A percentile compares a stretch with the other conserved stretches of the same genome.
These are phyloP conservation scores for Kodamaea arcana DNA, from an alignment of 1,139 yeast species.

Conservation along the genomic window DNA sequence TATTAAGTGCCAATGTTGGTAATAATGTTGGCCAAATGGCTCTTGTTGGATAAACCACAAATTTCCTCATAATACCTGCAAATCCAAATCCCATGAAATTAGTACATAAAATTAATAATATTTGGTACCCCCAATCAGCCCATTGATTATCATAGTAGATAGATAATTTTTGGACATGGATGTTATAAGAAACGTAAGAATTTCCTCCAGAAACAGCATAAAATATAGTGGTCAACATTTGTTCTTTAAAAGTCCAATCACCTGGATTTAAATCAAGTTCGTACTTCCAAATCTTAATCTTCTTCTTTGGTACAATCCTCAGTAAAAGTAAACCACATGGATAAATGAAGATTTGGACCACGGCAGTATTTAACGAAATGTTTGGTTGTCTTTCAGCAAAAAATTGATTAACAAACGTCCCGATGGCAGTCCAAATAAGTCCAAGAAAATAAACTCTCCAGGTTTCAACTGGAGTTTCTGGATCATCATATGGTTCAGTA, in stretches of 20 bases:
- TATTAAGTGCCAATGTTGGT: slow-evolving; percentile 19
- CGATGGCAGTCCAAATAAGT: slow-evolving; percentile 51
- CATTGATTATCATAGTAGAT: slow-evolving; percentile 14
- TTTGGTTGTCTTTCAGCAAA: slow-evolving; percentile 54
- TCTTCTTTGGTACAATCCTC: slow-evolving; percentile 20
- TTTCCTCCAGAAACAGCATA: slow-evolving; percentile 13
- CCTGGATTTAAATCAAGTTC: slow-evolving; percentile 20
- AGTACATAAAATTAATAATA: slow-evolving; percentile 13
- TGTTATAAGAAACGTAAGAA: slow-evolving; percentile 14
- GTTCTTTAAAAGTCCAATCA: slow-evolving; percentile 22
- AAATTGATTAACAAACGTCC: slow-evolving; percentile 55
- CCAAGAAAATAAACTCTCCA: slow-evolving; percentile 55
- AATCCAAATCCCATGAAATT: slow-evolving; percentile 21
- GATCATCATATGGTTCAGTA: slow-evolving; percentile 51
- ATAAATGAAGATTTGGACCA: slow-evolving; percentile 55
- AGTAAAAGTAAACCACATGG: slow-evolving; percentile 45
- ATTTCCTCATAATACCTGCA: slow-evolving; percentile 19
- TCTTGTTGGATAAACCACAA: slow-evolving; percentile 14
- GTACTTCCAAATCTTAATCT: slow-evolving; percentile 15
- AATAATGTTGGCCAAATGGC: slow-evolving; percentile 18
- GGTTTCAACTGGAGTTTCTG: slow-evolving; percentile 48
- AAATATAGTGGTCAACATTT: slow-evolving; percentile 19
- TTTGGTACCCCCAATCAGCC: slow-evolving; percentile 16
- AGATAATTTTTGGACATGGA: slow-evolving; percentile 15
- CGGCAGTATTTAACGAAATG: slow-evolving; percentile 41